A percentile compares a stretch with the other conserved stretches of the same genome.
These are phyloP conservation scores for Solanum infundibuliforme DNA, from an alignment of 257 asterid species.

Conservation along the genomic window DNA sequence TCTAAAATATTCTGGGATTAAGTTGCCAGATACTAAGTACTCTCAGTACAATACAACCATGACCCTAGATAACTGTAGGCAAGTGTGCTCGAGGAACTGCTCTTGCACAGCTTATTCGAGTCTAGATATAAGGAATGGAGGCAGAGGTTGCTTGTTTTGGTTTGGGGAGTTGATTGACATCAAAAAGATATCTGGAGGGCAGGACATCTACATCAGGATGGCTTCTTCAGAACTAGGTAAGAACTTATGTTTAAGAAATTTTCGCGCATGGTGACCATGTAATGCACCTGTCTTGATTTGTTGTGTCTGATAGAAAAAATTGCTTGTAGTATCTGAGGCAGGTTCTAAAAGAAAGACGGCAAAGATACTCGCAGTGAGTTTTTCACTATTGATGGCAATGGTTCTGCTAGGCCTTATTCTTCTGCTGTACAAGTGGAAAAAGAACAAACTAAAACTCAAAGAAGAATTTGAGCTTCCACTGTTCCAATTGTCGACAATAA, in stretches of 20 bases:
- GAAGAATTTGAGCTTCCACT: conserved; percentile 18
- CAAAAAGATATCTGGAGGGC: conserved; percentile 1
- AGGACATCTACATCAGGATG: conserved; percentile 17
- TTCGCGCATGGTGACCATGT: not conserved
- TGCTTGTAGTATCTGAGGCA: not conserved
- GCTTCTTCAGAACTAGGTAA: conserved; percentile 12
- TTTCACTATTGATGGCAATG: not conserved
- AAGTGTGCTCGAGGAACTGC: conserved; percentile 20
- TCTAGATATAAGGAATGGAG: conserved; percentile 5
- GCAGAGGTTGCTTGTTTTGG: conserved; percentile 32
- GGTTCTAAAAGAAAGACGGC: not conserved
- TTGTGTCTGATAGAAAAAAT: not conserved
- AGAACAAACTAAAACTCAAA: not conserved
- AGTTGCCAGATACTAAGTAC: not conserved
- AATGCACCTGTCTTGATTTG: not conserved
- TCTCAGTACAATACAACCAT: not conserved
- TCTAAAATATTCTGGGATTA: not conserved
- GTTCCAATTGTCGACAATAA: conserved; percentile 13
- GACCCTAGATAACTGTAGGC: conserved; percentile 4
- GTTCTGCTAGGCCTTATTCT: not conserved
- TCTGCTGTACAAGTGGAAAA: not conserved
- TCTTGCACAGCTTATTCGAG: conserved; percentile 29
- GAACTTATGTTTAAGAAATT: not conserved
- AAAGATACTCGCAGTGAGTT: not conserved
- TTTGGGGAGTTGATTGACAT: conserved; percentile 19